A percentile compares a stretch with the other conserved stretches of the same genome.
These are phyloP conservation scores for Chondrostereum purpureum DNA, from an alignment of 1,284 basidiomycete species.

Conservation along the genomic window DNA sequence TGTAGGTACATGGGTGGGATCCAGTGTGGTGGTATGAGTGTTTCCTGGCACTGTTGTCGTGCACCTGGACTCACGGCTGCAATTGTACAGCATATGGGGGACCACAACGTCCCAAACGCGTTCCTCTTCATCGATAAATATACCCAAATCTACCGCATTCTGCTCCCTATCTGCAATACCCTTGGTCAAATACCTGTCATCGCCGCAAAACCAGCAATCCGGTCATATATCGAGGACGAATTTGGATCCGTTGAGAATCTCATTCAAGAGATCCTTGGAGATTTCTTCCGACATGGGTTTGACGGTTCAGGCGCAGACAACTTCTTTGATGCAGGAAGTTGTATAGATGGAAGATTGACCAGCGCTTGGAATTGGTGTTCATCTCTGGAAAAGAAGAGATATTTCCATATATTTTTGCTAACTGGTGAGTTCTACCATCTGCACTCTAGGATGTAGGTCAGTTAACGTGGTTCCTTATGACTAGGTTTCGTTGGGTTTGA, in stretches of 20 bases:
- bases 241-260: conserved; percentile 68
- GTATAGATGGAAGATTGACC: conserved; percentile 57
- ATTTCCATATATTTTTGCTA: conserved; percentile 71
- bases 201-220: conserved; percentile 58
- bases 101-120: conserved; percentile 84
- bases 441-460: conserved; percentile 6
- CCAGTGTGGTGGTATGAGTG: conserved; percentile 29
- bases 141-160: conserved; percentile 80
- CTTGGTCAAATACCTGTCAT: conserved; percentile 62
- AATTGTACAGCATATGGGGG: conserved; percentile 50
- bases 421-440: conserved; percentile 43
- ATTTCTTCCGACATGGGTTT: conserved; percentile 80
- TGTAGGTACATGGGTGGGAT: conserved; percentile 75
- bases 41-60: not conserved
- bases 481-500: conserved; percentile 80
- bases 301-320: conserved; percentile 79
- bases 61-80: conserved; percentile 28
- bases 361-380: conserved; percentile 87
- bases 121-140: conserved; percentile 78
- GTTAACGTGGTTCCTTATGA: not conserved
- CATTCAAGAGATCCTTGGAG: conserved; percentile 61
- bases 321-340: conserved; percentile 69
- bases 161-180: conserved; percentile 75
- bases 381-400: conserved; percentile 73
- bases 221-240: conserved; percentile 72